These are phyloP conservation scores for Dovyalis caffra DNA, from an alignment of 345 rosid genomes.

Conservation along the genomic window DNA sequence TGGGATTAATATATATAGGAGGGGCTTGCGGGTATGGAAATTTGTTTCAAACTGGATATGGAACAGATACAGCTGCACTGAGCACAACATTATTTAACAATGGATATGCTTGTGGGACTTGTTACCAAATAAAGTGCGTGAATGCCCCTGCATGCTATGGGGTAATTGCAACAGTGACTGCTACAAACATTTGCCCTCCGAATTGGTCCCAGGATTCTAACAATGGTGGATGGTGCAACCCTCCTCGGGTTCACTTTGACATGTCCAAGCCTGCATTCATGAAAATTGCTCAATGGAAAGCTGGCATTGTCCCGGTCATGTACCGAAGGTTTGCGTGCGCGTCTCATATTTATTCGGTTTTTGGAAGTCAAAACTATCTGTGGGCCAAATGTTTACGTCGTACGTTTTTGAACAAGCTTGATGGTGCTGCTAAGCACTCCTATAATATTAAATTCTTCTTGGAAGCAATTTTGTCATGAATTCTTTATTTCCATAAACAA, in stretches of 20 bases:
- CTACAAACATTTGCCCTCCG: slow-evolving; percentile 86
- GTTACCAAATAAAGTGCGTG: slow-evolving; percentile 65
- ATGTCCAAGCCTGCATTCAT: slow-evolving; percentile 85
- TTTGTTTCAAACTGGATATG: slow-evolving; percentile 58
- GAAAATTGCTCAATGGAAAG: slow-evolving; percentile 83
- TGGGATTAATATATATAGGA: slow-evolving; percentile 32
- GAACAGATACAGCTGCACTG: slow-evolving; percentile 64
- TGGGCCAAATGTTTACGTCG: background rate
- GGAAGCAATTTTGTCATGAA: too few species aligned
- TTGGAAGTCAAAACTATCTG: background rate
- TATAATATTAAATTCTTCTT: too few species aligned
- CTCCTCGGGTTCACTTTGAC: slow-evolving; percentile 80
- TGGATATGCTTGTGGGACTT: slow-evolving; percentile 78
- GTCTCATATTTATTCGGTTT: background rate
- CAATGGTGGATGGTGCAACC: slow-evolving; percentile 91
- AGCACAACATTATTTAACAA: slow-evolving; percentile 67
- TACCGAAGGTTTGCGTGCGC: slow-evolving; percentile 65
- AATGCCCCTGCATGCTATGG: slow-evolving; percentile 50
- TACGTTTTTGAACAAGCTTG: background rate
- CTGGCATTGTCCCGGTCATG: slow-evolving; percentile 74
- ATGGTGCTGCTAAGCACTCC: background rate
- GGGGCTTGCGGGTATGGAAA: slow-evolving; percentile 93
- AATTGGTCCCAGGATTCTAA: slow-evolving; percentile 60
- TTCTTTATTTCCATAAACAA: too few species aligned
- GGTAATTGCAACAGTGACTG: slow-evolving; percentile 55